Conservation (phyloP, 2,329 filamentous ascomycete genomes). For the Paecilomyces dactylethromorphus region DNA sequence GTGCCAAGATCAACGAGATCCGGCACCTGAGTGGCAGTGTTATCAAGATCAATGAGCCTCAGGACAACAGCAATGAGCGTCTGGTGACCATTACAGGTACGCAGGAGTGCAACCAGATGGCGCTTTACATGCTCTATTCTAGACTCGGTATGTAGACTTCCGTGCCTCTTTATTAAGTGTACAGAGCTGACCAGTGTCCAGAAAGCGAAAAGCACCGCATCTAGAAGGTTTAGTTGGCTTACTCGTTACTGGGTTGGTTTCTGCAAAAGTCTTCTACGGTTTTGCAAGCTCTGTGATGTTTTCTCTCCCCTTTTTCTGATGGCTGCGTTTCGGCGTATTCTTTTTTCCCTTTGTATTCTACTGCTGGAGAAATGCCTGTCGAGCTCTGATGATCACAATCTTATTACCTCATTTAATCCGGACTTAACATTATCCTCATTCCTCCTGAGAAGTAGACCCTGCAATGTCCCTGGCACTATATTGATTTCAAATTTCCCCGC, state of each 20-base stretch:
- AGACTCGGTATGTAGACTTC: slow-evolving; percentile 67
- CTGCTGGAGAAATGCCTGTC: slow-evolving; percentile 18
- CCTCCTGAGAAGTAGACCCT: slow-evolving; percentile 1
- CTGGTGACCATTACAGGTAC: slow-evolving; percentile 96
- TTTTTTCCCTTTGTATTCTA: slow-evolving; percentile 25
- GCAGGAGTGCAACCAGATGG: slow-evolving; percentile 98
- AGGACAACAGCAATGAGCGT: slow-evolving; percentile 97
- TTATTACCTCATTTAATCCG: slow-evolving; percentile 1
- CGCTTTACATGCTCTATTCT: slow-evolving; percentile 98
- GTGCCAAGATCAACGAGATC: slow-evolving; percentile 99
- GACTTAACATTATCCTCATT: slow-evolving; percentile 1
- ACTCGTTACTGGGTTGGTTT: slow-evolving; percentile 3
- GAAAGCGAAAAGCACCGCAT: slow-evolving; percentile 73
- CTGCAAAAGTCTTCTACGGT: slow-evolving; percentile 6
- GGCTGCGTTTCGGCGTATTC: slow-evolving; percentile 8
- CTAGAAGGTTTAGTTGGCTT: slow-evolving; percentile 26
- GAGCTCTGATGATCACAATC: slow-evolving; percentile 1
- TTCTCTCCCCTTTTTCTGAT: slow-evolving; percentile 6
- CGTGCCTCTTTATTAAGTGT: neutral
- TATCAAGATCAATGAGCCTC: slow-evolving; percentile 99
- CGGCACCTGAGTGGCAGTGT: slow-evolving; percentile 94
- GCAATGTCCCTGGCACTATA: neutral
- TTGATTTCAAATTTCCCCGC: neutral
- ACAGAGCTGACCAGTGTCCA: slow-evolving; percentile 25
- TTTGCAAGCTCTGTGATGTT: slow-evolving; percentile 14